Base-by-base conservation (phyloP, 1,139 yeast genomes). In the Taiozyma sp. region DNA sequence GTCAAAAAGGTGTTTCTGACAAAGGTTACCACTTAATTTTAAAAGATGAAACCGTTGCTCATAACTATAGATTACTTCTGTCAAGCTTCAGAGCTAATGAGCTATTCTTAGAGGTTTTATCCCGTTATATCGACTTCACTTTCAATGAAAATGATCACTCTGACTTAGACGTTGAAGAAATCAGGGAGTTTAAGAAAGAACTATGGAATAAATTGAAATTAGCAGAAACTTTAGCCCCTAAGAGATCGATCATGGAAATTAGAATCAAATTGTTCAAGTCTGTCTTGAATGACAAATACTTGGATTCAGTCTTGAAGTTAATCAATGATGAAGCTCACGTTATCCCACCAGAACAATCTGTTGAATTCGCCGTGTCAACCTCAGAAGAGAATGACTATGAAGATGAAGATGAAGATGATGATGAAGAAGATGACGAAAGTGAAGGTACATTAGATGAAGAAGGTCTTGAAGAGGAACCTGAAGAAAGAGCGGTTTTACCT, bases 61-160 rank as follows among this genome's bases (percentile, higher is more conserved):
- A 42, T 32, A 64, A 60, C 42, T 60, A 61, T 52, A 56, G 63
- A 55, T 32, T 49, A 32, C 26, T 64, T 30, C 46, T 66, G 49
- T 62, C 54, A 6, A 55, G 62, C 35, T 44, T 61, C 6, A 60
- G 65, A 53, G 57, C 63, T 8, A 60, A 57, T 49, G 66, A 62
- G 46, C 51, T 65, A 42, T 65, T 65, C 50, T 60, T 66, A 42
- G 63, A 64, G 46, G 64, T 65, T n/a, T 43, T 65, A 39, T 50
- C 64, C 22, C 59, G 58, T 19, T 60, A 61, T 32, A 56, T 56
- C 26, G 56, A 56, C 22, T 54, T 65, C 49, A 64, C 66, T 19
- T 60, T 65, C 49, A 63, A 58, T 24, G 56, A 59, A 43, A 54
- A 54, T 10, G 43, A 43, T 7, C 49, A 58, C 6, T 30, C 58